Evolutionary conservation across 2,329 filamentous ascomycete genomes (phyloP).

Genomic region (Penicillium sp.): DNA sequence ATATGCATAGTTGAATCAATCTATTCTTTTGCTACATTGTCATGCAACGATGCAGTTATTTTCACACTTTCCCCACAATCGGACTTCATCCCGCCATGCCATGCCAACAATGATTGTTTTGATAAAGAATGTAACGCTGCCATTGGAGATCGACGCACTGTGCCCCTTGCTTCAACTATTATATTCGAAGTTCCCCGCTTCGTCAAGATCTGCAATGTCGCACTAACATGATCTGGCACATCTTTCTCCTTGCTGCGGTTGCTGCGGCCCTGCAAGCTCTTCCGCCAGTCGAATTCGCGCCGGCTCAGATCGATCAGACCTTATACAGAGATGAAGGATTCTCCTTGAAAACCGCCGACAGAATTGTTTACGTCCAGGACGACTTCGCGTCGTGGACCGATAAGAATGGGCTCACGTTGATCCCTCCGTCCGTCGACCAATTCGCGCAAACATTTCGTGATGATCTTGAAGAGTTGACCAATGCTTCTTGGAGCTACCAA

Average conservation of each 20-base stretch:
- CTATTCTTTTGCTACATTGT: background rate
- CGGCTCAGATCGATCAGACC: slow-evolving; percentile 21
- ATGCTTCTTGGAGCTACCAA: slow-evolving; percentile 44
- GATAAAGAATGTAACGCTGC: background rate
- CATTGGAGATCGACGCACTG: background rate
- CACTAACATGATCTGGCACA: slow-evolving; percentile 11
- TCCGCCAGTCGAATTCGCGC: slow-evolving; percentile 35
- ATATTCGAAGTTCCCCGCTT: background rate
- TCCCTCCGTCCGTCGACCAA: slow-evolving; percentile 52
- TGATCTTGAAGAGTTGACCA: slow-evolving; percentile 46
- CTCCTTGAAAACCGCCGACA: slow-evolving; percentile 10
- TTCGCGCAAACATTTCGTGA: slow-evolving; percentile 50
- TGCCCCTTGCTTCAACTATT: background rate
- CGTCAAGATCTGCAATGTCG: background rate
- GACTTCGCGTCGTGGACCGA: slow-evolving; percentile 44
- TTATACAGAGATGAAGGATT: slow-evolving; percentile 29
- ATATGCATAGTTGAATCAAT: background rate
- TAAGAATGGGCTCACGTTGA: slow-evolving; percentile 50
- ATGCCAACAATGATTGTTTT: background rate
- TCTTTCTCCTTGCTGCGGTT: slow-evolving; percentile 7
- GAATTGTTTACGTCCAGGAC: slow-evolving; percentile 40
- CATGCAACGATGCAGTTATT: background rate
- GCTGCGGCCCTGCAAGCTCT: slow-evolving; percentile 40
- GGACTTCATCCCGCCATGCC: background rate
- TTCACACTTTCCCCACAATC: background rate